Percentiles rank a stretch among this genome's conserved stretches.
phyloP scores from a whole-genome alignment of 768 basidiomycete genomes.

The Tylopilus balloui region DNA sequence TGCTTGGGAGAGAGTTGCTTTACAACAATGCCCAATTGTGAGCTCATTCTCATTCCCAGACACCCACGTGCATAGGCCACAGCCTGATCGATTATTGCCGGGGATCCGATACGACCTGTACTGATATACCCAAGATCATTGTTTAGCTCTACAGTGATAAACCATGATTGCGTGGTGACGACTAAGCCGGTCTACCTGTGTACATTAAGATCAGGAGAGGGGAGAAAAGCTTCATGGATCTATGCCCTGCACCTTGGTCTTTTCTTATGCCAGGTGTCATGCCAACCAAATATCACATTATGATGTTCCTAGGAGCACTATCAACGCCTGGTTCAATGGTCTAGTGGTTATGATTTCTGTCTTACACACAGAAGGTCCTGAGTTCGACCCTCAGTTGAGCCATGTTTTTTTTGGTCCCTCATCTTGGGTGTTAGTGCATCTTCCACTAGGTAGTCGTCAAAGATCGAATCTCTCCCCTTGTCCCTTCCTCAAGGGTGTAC shows the following conservation, averaged over 20 bases:
- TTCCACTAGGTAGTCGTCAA: neutral
- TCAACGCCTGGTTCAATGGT: constrained; percentile 43
- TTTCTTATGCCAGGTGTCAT: neutral
- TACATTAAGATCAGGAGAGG: neutral
- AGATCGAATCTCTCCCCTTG: neutral
- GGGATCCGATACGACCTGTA: neutral
- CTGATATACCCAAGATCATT: neutral
- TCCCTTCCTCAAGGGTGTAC: neutral
- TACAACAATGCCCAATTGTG: constrained; percentile 9
- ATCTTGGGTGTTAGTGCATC: neutral
- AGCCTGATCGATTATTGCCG: neutral
- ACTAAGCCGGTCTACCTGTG: neutral
- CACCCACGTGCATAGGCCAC: constrained; percentile 18
- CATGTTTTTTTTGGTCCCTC: constrained; percentile 31
- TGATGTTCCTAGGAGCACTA: rapidly evolving
- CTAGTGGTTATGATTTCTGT: constrained; percentile 60
- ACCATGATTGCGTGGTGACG: neutral
- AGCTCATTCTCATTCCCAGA: neutral
- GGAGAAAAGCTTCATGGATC: neutral
- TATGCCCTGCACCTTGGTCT: neutral
- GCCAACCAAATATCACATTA: neutral
- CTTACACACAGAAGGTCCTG: constrained; percentile 42
- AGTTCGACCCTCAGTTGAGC: constrained; percentile 42
- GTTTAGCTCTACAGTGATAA: neutral
- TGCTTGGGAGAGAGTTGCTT: constrained; percentile 1